phyloP scores from a whole-genome alignment of 768 basidiomycete species.

The Mycena rebaudengoi region DNA sequence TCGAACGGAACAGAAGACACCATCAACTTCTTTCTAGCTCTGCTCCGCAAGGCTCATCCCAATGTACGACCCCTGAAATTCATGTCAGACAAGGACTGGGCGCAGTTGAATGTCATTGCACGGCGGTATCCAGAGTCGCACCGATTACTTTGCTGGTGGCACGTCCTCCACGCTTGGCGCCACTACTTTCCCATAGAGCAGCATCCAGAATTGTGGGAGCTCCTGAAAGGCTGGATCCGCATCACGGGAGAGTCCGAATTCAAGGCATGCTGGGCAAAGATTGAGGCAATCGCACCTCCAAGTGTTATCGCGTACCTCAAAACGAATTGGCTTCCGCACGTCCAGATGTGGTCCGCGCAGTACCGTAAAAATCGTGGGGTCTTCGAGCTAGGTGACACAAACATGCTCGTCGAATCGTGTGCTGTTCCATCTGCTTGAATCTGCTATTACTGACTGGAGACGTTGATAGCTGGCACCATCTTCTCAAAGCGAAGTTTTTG shows the following conservation, averaged over 20 bases:
- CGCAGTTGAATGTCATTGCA: constrained; percentile 6
- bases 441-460: neutral
- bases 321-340: constrained; percentile 24
- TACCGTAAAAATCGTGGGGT: constrained; percentile 20
- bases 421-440: neutral
- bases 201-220: constrained; percentile 28
- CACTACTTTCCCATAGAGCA: constrained; percentile 25
- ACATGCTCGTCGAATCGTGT: constrained; percentile 35
- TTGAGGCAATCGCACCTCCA: neutral
- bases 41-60: no score
- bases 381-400: constrained; percentile 29
- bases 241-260: constrained; percentile 28
- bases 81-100: constrained; percentile 14
- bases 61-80: no score
- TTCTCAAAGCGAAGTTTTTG: constrained; percentile 34
- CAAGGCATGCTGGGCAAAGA: constrained; percentile 22
- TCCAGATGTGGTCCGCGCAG: constrained; percentile 33
- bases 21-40: no score
- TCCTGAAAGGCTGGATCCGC: constrained; percentile 30
- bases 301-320: constrained; percentile 8
- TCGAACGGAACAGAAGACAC: no score
- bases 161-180: constrained; percentile 41
- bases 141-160: constrained; percentile 40
- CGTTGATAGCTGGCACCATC: constrained; percentile 34
- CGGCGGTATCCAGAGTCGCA: neutral